These are phyloP conservation scores for Fragilariopsis cylindrus DNA, from an alignment of 108 stramenopile species.

Conservation along the genomic window DNA sequence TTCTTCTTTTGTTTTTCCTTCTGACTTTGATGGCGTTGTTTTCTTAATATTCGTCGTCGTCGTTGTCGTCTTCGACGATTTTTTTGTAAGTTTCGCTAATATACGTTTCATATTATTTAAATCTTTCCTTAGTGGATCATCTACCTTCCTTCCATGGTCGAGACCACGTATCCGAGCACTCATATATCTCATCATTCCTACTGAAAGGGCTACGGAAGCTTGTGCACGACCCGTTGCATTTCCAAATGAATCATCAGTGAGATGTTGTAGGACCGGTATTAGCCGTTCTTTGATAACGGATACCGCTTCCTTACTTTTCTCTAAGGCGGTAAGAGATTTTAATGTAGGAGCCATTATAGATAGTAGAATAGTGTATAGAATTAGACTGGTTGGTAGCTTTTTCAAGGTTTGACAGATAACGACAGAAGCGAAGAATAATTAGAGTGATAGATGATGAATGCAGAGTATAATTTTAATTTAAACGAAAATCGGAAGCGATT, in stretches of 20 bases:
- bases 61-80: neutral
- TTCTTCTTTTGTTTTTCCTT: constrained; percentile 38
- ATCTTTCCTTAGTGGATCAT: constrained; percentile 71
- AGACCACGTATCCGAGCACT: constrained; percentile 63
- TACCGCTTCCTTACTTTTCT: constrained; percentile 41
- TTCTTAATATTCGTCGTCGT: neutral
- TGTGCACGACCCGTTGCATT: constrained; percentile 45
- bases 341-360: neutral
- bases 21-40: neutral
- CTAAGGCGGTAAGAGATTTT: constrained; percentile 22
- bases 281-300: constrained; percentile 30
- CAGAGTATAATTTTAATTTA: too few species aligned
- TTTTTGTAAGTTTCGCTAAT: constrained; percentile 49
- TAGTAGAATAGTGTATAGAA: neutral
- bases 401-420: neutral
- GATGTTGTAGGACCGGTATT: constrained; percentile 30
- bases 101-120: constrained; percentile 68
- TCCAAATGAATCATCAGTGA: constrained; percentile 29
- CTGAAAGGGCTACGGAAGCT: constrained; percentile 66
- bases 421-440: neutral
- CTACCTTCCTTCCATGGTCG: constrained; percentile 55
- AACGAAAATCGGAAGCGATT: too few species aligned
- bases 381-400: constrained; percentile 14
- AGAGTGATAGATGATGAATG: neutral
- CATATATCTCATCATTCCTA: constrained; percentile 86